Evolutionary conservation across 2,329 filamentous ascomycete genomes (phyloP), one percentile per base, ranked within the genome.

Genomic region (Aspergillus sp.): DNA sequence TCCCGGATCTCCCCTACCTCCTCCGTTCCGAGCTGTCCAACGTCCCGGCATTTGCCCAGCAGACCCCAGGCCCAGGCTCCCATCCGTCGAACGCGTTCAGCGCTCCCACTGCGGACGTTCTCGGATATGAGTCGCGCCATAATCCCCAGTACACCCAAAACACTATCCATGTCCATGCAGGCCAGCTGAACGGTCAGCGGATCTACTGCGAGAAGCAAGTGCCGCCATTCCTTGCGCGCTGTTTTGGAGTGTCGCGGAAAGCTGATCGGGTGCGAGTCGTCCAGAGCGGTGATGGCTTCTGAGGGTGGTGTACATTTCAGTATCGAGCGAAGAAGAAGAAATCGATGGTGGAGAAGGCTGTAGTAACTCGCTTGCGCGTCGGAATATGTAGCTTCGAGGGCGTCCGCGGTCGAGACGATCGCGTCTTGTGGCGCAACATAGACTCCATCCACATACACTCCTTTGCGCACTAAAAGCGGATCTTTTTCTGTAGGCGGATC

Each of bases 61-160:
- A 96, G 71, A 0, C 88, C 86, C 92, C 91, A 97, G 3, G 89
- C 77, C 93, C 93, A 97, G 14, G 85, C 81, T 54, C 90, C 91
- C 4, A 89, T 85, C 45, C 86, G 81, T 61, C 83, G 81, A 21
- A 83, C 78, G 25, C 91, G 76, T 25, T 80, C 78, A 19, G 77
- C 72, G n/a, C 81, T 82, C 46, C 80, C 81, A 43, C 79, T 81
- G 49, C 88, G 79, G 47, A 88, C 83, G 55, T 83, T 84, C 48
- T 84, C 83, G 16, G 80, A 78, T 23, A 88, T 76, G n/a, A 89
- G 63, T 9, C 71, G 68, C 32, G 73, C 73, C 48, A 92, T 77
- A 21, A 81, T 73, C 36, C 82, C 80, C 36, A 96, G 68, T 29
- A 93, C 77, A 32, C 82, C 79, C 46, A 93, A 73, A 2, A 88